phyloP scores from a whole-genome alignment of 1,139 yeast genomes.

The Yamadazyma kanchanaburiensis region DNA sequence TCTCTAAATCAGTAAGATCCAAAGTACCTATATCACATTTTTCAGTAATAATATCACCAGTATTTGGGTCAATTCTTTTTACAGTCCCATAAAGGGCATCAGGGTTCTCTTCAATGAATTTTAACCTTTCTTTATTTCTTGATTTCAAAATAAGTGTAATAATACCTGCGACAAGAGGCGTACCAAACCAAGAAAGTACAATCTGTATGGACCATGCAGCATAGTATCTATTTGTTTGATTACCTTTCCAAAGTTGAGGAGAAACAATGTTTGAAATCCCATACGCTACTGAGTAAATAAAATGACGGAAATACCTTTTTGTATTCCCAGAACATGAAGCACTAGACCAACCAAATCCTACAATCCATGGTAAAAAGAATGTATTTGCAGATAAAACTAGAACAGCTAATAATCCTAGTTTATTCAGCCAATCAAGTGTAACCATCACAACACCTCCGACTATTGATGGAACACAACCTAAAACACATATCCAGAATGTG shows the following conservation, averaged over 20 bases:
- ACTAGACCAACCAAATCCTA: conserved; percentile 19
- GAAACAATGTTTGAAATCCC: conserved; percentile 19
- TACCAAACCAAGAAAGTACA: conserved; percentile 14
- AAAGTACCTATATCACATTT: too few relatives aligned
- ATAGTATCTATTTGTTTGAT: conserved; percentile 17
- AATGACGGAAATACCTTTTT: conserved; percentile 18
- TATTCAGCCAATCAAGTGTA: too few relatives aligned
- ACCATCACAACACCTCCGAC: too few relatives aligned
- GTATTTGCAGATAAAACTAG: too few relatives aligned
- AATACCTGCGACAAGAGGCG: conserved; percentile 15
- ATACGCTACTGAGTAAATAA: conserved; percentile 16
- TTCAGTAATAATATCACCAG: too few relatives aligned
- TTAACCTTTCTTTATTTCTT: conserved; percentile 15
- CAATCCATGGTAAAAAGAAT: too few relatives aligned
- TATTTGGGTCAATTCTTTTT: too few relatives aligned
- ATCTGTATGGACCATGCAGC: conserved; percentile 22
- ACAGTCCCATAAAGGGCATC: too few relatives aligned
- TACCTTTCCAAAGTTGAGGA: conserved; percentile 20
- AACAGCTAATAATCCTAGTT: too few relatives aligned
- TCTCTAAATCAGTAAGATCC: too few relatives aligned
- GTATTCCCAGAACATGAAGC: conserved; percentile 21
- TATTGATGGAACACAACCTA: conserved; percentile 17
- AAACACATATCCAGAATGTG: conserved; percentile 17
- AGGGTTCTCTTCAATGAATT: not conserved
- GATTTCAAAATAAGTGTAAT: conserved; percentile 13